Conservation (phyloP, 2,329 filamentous ascomycete genomes). For the Verticillium longisporum region DNA sequence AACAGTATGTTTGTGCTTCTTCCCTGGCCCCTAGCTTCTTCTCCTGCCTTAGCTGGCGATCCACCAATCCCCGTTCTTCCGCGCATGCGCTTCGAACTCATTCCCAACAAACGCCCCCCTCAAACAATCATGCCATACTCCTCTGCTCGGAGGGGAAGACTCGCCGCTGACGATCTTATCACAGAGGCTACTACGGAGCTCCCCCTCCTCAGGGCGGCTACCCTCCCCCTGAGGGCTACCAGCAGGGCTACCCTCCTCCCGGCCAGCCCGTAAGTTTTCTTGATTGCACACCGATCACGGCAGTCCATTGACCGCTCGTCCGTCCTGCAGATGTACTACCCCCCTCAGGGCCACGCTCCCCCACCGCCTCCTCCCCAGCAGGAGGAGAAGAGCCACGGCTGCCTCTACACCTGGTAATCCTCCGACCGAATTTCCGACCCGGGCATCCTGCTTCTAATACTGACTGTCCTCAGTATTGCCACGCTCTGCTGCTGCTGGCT, state of each 20-base stretch:
- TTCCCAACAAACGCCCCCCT: background rate
- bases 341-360: slow-evolving; percentile 15
- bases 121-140: background rate
- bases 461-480: slow-evolving; percentile 22
- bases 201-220: slow-evolving; percentile 15
- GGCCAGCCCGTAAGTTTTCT: slow-evolving; percentile 10
- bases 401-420: slow-evolving; percentile 29
- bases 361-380: slow-evolving; percentile 23
- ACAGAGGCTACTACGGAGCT: slow-evolving; percentile 10
- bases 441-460: background rate
- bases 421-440: background rate
- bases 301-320: background rate
- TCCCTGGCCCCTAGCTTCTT: background rate
- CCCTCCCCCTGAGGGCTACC: slow-evolving; percentile 12
- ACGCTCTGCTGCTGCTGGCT: slow-evolving; percentile 37
- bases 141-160: background rate
- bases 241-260: slow-evolving; percentile 9
- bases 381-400: slow-evolving; percentile 32
- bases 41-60: background rate
- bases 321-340: slow-evolving; percentile 15
- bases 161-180: background rate
- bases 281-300: background rate
- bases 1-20: background rate
- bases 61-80: background rate
- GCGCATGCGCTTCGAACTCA: background rate